phyloP scores from a whole-genome alignment of 257 asterid genomes.

The Thymus quinquecostatus region DNA sequence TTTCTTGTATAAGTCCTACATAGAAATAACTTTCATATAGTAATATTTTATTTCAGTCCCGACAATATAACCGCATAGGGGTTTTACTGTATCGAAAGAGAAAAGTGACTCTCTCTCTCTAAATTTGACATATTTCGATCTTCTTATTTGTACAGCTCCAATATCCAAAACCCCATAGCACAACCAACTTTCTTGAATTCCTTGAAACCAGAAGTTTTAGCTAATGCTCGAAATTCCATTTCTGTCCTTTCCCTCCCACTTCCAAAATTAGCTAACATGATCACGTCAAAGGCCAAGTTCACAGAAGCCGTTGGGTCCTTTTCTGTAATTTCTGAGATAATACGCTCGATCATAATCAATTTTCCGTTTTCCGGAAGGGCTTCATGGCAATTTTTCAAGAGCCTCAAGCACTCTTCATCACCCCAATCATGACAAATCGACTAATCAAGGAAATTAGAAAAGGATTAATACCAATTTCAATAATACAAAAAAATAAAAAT shows the following conservation, averaged over 20 bases:
- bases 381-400: not conserved
- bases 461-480: no score
- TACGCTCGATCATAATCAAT: constrained; percentile 42
- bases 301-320: not conserved
- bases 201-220: constrained; percentile 52
- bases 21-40: no score
- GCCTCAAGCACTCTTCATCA: not conserved
- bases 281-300: constrained; percentile 32
- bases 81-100: no score
- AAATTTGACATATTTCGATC: no score
- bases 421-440: constrained; percentile 9
- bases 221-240: constrained; percentile 59
- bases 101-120: no score
- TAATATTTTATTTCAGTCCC: no score
- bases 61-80: no score
- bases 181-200: constrained; percentile 43
- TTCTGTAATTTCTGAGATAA: constrained; percentile 45
- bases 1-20: no score
- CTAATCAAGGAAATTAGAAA: not conserved
- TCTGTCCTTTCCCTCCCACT: constrained; percentile 72
- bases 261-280: constrained; percentile 51
- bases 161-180: constrained; percentile 52
- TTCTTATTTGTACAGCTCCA: constrained; percentile 39
- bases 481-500: no score
- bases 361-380: constrained; percentile 17